Evolutionary conservation across 176 grass and related monocot species (phyloP).

Genomic region (Puccinellia tenuiflora): DNA sequence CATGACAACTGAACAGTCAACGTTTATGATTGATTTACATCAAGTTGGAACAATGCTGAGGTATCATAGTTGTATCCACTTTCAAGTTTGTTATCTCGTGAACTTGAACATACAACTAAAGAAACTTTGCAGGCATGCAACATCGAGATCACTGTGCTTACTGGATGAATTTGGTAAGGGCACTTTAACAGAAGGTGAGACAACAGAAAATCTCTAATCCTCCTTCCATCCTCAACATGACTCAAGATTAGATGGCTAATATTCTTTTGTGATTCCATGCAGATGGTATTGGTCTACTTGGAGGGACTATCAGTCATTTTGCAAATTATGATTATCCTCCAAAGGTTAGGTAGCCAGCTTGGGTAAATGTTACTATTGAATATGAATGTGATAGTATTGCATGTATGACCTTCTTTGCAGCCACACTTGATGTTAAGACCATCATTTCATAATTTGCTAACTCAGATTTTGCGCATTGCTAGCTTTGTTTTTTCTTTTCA

Average conservation of each 20-base stretch:
- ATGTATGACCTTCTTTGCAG: background rate
- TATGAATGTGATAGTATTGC: constrained; percentile 11
- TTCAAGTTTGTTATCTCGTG: constrained; percentile 14
- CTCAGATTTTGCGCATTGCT: background rate
- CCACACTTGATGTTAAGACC: background rate
- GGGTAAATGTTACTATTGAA: constrained; percentile 10
- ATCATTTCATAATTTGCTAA: background rate
- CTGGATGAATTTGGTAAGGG: constrained; percentile 99
- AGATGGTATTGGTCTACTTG: constrained; percentile 98
- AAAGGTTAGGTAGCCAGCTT: constrained; percentile 54
- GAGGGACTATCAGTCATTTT: constrained; percentile 85
- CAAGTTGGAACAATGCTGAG: constrained; percentile 98
- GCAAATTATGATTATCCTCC: constrained; percentile 61
- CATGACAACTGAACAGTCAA: constrained; percentile 86
- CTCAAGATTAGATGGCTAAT: constrained; percentile 3
- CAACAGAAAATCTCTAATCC: background rate
- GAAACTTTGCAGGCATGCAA: constrained; percentile 67
- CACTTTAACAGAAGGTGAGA: constrained; percentile 85
- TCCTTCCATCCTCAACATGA: background rate
- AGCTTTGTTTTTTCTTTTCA: background rate
- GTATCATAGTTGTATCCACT: constrained; percentile 35
- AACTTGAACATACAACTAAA: constrained; percentile 15
- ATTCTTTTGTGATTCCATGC: constrained; percentile 18
- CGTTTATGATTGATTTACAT: constrained; percentile 98
- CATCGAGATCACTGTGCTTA: constrained; percentile 79